Evolutionary conservation across 1,284 basidiomycete species (phyloP), one percentile per base, ranked within the genome.

Genomic region (Amylostereum areolatum): DNA sequence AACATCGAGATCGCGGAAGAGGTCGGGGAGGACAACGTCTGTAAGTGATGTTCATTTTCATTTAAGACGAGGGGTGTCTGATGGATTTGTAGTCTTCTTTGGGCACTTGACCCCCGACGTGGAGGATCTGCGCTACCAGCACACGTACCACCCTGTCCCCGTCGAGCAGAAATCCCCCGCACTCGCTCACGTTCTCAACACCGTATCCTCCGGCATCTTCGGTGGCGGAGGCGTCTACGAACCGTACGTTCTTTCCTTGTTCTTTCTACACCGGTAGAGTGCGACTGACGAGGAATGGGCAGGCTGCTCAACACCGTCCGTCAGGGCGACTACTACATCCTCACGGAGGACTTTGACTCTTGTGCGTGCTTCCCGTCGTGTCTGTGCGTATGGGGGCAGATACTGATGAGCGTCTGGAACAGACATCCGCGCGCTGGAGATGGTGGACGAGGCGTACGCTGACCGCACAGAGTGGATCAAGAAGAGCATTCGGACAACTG

Each of bases 1-100:
- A 95, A 94, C 64, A 92, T 96, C 53, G 93, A 96, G 70, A 96
- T 97, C 57, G 92, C 90, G 2, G 91, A 96, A 63, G 92, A 95
- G 66, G 85, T 85, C 32, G 84, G 86, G 31, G 81, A 84, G 56
- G 75, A 77, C 55, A 83, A 86, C 62, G 80, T 73, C 60, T 86
- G 83, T 85, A 59, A 68, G 83, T 80, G 45, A 28, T 47, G 2
- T 33, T 18, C 30, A 2, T 28, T 30, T 29, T 35, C 36, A 29
- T 28, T 41, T 18, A 37, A 10, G 41, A 24, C 31, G 41, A 35
- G 33, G 53, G n/a, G 49, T 50, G 36, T n/a, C 50, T 42, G 45
- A 32, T 49, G 30, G 12, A 4, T 5, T 18, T 39, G 4, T 48
- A 87, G 87, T 90, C 78, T 90, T 90, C 75, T 90, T 90, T 61